phyloP scores from a whole-genome alignment of 371 early-diverging fungal species.

The Dichotomocladium elegans region DNA sequence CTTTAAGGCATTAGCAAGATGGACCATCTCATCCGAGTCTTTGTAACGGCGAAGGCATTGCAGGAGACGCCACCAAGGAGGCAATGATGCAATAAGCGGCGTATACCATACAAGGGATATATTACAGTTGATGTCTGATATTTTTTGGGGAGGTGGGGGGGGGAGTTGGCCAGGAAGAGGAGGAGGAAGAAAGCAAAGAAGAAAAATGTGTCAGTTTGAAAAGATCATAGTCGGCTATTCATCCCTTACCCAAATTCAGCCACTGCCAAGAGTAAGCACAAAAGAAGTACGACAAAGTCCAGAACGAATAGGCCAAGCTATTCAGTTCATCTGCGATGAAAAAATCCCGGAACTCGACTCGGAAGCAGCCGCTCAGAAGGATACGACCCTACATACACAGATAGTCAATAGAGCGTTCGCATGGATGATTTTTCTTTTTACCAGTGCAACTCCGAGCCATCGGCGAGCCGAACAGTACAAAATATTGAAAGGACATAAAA shows the following conservation, averaged over 20 bases:
- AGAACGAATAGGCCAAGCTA: conserved; percentile 71
- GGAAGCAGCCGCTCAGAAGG: conserved; percentile 49
- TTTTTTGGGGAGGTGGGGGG: too few species aligned
- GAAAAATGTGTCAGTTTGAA: neutral
- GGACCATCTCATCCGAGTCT: conserved; percentile 51
- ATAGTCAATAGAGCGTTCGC: too few species aligned
- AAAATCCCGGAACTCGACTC: conserved; percentile 83
- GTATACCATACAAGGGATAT: conserved; percentile 57
- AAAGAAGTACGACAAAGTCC: conserved; percentile 62
- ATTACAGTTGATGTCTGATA: conserved; percentile 39
- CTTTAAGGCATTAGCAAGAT: conserved; percentile 63
- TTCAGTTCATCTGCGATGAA: conserved; percentile 83
- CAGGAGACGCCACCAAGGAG: conserved; percentile 62
- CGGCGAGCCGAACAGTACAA: conserved; percentile 64
- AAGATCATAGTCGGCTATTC: too few species aligned
- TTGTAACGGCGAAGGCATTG: conserved; percentile 72
- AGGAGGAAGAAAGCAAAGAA: neutral
- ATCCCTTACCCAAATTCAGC: conserved; percentile 43
- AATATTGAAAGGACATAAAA: conserved; percentile 65
- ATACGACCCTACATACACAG: conserved; percentile 37
- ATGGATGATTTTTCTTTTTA: too few species aligned
- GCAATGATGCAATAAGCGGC: conserved; percentile 60
- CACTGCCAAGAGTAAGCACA: conserved; percentile 62
- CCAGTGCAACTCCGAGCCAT: conserved; percentile 64
- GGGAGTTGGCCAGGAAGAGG: neutral